Base-by-base conservation (phyloP, 306 rosid species). In the Coriaria nepalensis region DNA sequence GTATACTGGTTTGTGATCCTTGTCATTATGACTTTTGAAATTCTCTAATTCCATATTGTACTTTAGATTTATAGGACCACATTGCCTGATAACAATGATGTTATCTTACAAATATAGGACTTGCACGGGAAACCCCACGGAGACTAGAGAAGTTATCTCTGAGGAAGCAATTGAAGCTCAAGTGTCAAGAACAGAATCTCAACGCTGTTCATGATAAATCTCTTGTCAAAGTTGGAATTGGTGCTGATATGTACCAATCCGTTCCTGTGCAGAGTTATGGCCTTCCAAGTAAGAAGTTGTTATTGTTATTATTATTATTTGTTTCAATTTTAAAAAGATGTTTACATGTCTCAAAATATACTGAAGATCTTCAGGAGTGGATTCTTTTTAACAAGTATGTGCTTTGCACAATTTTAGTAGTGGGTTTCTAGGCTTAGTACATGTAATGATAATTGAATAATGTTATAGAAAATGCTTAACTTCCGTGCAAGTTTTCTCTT, bases 131-230 rank as follows among this genome's bases (percentile, higher is more conserved):
- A 64, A 73, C 52, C 49, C 92, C 79, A 57, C 70, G 67, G 73
- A 85, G 93, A 56, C 92, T 71, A 9, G 94, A 90, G 66, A 90
- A 85, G 62, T 62, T 92, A 68, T 92, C 98, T 57, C 55, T 86
- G 68, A 86, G 77, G 77, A 92, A 92, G 81, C 83, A 78, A 60
- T 66, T 92, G 71, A 92, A 92, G 74, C 71, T 85, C 33, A 92
- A 92, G 69, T 92, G 98, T 68, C 98, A 75, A 72, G 98, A 79
- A 61, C 85, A 92, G 62, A 85, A 73, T 55, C 75, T 55, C 61
- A 63, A 61, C 65, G 60, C 82, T 58, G 33, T 60, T 45, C 80
- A 66, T 38, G 84, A 74, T 64, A 77, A 43, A 52, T 72, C 72
- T 53, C 59, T 77, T 14, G 69, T 56, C 52, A 47, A 54, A 66